A percentile compares a stretch with the other conserved stretches of the same genome.
Conservation (phyloP, 106 monocot species). For the Platanthera zijinensis region DNA sequence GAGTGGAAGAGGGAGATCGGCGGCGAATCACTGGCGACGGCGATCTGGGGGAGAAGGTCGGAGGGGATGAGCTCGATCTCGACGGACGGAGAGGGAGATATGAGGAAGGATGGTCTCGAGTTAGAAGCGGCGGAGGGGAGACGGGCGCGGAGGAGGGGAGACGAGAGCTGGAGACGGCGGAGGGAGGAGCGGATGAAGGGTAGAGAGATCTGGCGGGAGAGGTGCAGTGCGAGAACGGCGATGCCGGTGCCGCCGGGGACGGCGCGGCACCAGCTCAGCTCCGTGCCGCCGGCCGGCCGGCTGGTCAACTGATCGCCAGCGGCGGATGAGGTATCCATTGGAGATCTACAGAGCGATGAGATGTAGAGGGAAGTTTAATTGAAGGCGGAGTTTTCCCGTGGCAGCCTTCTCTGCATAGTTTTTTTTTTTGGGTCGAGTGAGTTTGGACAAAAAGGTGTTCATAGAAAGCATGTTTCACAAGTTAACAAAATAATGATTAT, state of each 20-base stretch:
- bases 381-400: no score
- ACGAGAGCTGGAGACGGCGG: slow-evolving; percentile 19
- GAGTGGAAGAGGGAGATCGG: slow-evolving; percentile 20
- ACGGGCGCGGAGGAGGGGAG: slow-evolving; percentile 31
- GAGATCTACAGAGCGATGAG: background rate
- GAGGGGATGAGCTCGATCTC: slow-evolving; percentile 1
- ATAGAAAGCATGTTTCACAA: no score
- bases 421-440: no score
- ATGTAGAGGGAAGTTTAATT: no score
- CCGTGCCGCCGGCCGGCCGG: slow-evolving; percentile 41
- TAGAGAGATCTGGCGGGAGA: slow-evolving; percentile 25
- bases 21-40: background rate
- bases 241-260: slow-evolving; percentile 53
- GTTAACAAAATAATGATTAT: no score
- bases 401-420: no score
- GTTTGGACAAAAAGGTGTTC: no score
- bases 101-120: slow-evolving; percentile 4
- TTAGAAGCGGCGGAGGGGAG: slow-evolving; percentile 9
- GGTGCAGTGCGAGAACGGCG: slow-evolving; percentile 39
- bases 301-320: background rate
- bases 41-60: slow-evolving; percentile 3
- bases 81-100: background rate
- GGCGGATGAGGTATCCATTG: background rate
- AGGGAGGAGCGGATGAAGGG: slow-evolving; percentile 18
- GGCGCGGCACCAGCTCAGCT: slow-evolving; percentile 49